Evolutionary conservation across 2,329 filamentous ascomycete species (phyloP).

Genomic region (Scopulariopsis brevicaulis): DNA sequence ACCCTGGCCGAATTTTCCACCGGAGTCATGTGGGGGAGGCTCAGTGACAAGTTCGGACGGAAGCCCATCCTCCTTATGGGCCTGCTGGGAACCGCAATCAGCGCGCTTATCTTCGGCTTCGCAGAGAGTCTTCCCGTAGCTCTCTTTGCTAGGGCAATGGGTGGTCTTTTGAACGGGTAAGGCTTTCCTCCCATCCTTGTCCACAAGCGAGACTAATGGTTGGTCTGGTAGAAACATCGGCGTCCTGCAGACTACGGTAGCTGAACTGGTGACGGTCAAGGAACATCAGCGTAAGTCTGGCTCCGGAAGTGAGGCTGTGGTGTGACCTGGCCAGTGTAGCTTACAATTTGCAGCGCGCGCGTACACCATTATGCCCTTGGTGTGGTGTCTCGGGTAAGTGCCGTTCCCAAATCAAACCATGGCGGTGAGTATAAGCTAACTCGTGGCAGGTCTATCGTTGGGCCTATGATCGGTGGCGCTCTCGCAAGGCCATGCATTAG

Average conservation of each 20-base stretch:
- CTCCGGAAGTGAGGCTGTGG: conserved; percentile 12
- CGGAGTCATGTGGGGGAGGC: conserved; percentile 81
- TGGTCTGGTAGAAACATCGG: conserved; percentile 64
- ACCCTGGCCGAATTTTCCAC: conserved; percentile 92
- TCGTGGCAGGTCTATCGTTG: conserved; percentile 66
- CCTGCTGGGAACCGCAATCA: conserved; percentile 82
- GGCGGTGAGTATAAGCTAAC: conserved; percentile 11
- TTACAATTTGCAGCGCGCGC: conserved; percentile 56
- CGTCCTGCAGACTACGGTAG: conserved; percentile 88
- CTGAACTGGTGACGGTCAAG: conserved; percentile 85
- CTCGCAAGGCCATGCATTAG: conserved; percentile 77
- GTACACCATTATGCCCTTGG: conserved; percentile 95
- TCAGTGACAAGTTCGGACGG: conserved; percentile 85
- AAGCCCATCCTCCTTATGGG: conserved; percentile 88
- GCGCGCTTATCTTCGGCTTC: conserved; percentile 89
- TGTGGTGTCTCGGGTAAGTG: conserved; percentile 83
- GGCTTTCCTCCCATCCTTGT: conserved; percentile 16
- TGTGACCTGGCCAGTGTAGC: not conserved
- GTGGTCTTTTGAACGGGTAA: conserved; percentile 86
- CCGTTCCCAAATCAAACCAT: not conserved
- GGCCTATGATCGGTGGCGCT: conserved; percentile 81
- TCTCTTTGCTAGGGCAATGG: conserved; percentile 76
- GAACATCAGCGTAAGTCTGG: conserved; percentile 69
- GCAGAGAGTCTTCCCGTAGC: conserved; percentile 72
- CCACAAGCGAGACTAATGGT: conserved; percentile 5